Base-by-base conservation (phyloP, 2,329 filamentous ascomycete genomes). In the Diaporthe sp. region DNA sequence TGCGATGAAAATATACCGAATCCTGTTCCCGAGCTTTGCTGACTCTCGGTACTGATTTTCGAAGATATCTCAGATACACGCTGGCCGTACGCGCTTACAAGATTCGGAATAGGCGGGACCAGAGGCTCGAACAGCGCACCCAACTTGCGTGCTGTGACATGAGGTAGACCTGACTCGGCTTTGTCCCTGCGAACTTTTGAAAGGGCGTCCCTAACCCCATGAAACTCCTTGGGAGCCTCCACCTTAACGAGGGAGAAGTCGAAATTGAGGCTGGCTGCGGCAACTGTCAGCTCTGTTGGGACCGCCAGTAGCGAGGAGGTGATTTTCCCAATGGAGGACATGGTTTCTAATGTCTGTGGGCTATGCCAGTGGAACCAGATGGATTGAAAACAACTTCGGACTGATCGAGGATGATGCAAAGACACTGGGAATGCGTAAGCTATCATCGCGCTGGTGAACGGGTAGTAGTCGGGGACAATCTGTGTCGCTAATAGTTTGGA, bases 241-340 rank as follows among this genome's bases (percentile, higher is more conserved):
- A 67, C n/a, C 3, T 73, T 73, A 19, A 57, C 17, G 12, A 73
- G 46, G 3, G 72, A 9, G 44, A 73, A 73, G 25, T 73, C 72
- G 12, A 73, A 67, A 22, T 73, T 73, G 0, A 73, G 15, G 9
- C 25, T 67, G 2, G 72, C 72, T 46, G 39, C 19, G 25, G 51
- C 51, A 1, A 53, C n/a, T 3, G 51, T 25, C n/a, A 53, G 12
- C n/a, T 53, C 51, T 4, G n/a, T 1, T 25, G 51, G 51, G 7
- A 53, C 17, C 1, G 49, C 13, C 22, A 51, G n/a, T 8, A 51
- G 49, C 22, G 49, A 51, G 0, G 49, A 51, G 2, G 49, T n/a
- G 49, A 51, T 51, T 1, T 51, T 51, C 2, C 49, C 49, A 25
- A 51, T 51, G 5, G 49, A 22, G 0, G 46, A 51, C 49, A 51